Base-by-base conservation (phyloP, 192 early-diverging fungal genomes). In the Kappamyces sp. region DNA sequence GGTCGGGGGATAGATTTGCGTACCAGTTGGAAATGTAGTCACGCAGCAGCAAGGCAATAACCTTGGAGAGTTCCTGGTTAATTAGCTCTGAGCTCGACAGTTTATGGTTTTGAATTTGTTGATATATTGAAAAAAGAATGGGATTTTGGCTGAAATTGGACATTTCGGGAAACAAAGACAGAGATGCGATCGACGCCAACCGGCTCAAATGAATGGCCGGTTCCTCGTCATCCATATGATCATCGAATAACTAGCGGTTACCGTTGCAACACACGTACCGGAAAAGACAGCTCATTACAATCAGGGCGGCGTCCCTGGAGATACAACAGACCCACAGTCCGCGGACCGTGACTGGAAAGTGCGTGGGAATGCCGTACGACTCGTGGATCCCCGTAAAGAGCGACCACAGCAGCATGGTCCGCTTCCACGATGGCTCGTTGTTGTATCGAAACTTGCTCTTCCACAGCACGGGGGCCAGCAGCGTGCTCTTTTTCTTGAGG, bases 21-120 rank as follows among this genome's bases (percentile, higher is more conserved):
- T 65, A 73, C 71, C 71, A 73, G 8, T 32, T 8, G 10, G 55
- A 49, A 10, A 73, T 47, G 44, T 61, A 73, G 36, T 73, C 71
- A 32, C 53, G 40, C 37, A 71, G 47, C 32, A 73, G 38, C 1
- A 63, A 43, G 4, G 49, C 31, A 5, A 73, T 35, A 33, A 73
- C 37, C 40, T 60, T 53, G 32, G 44, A 35, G 8, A 73, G 47
- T 36, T 73, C 63, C 3, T 32, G 36, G 51, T 73, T 61, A 5
- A 73, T 49, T 6, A 49, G 31, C 3, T 41, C 37, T 13, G 71
- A 73, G 15, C 62, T 66, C 3, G 72, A 51, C 44, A 74, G 40
- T 39, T 53, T 31, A 8, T 66, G 33, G 32, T 55, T 59, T 9
- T 50, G 57, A 12, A 69, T 49, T 2, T 40, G n/a, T 7, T 15